A percentile compares a stretch with the other conserved stretches of the same genome.
Evolutionary conservation across 768 basidiomycete species (phyloP).

Genomic region (Myochromella boudieri): DNA sequence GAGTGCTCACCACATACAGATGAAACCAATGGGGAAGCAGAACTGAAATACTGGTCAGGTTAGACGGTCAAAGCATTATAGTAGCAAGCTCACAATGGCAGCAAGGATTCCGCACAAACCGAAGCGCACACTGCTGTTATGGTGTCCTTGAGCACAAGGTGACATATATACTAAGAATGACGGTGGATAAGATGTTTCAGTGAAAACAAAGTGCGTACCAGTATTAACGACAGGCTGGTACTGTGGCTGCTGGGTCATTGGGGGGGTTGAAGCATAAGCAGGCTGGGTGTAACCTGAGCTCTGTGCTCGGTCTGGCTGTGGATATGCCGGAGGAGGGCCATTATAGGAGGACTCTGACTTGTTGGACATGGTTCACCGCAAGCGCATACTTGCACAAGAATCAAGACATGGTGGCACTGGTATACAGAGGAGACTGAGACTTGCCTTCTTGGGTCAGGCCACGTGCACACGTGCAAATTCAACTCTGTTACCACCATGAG

Average conservation of each 20-base stretch:
- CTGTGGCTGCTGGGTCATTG: constrained; percentile 8
- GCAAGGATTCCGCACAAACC: constrained; percentile 29
- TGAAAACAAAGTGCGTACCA: constrained; percentile 2
- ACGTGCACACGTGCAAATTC: no score
- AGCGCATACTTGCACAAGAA: background rate
- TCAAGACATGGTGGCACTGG: background rate
- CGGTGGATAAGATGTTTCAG: no score
- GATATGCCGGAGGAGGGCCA: constrained; percentile 9
- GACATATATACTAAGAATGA: constrained; percentile 20
- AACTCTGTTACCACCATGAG: constrained; percentile 21
- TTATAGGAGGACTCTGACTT: constrained; percentile 2
- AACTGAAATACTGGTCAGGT: constrained; percentile 12
- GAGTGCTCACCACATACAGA: constrained; percentile 24
- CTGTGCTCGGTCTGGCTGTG: constrained; percentile 1
- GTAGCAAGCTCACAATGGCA: constrained; percentile 21
- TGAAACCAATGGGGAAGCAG: constrained; percentile 24
- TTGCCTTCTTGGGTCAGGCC: background rate
- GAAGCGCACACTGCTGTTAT: constrained; percentile 22
- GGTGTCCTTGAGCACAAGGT: constrained; percentile 25
- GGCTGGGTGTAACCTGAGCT: background rate
- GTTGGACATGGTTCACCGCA: constrained; percentile 11
- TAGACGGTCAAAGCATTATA: background rate
- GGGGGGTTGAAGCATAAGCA: background rate
- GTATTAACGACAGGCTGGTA: constrained; percentile 7
- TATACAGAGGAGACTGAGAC: constrained; percentile 3